Percentiles rank a stretch among this genome's conserved stretches.
Evolutionary conservation across 345 rosid species (phyloP).

Genomic region (Camelina hispida): DNA sequence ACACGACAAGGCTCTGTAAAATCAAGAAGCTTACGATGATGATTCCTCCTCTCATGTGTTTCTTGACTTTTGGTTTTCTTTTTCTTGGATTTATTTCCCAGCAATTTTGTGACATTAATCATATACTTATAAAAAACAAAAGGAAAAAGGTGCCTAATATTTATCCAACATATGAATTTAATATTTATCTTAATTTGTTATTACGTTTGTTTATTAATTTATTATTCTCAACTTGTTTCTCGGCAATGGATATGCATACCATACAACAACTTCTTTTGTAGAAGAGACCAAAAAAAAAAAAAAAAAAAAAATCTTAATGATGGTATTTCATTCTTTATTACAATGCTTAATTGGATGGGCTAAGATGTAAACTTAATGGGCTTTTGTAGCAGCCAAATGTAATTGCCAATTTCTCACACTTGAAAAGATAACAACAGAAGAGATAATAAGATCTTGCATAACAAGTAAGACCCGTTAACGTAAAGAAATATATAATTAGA

Average conservation of each 20-base stretch:
- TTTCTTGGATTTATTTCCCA: conserved; percentile 12
- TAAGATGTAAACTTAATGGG: background rate
- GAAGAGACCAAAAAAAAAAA: no score
- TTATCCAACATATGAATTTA: no score
- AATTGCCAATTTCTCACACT: no score
- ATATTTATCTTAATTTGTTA: background rate
- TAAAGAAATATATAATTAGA: conserved; percentile 44
- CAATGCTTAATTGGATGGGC: background rate
- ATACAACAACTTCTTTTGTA: no score
- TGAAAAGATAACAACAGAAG: no score
- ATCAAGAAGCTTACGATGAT: conserved; percentile 25
- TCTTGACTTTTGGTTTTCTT: background rate
- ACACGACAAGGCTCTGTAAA: conserved; percentile 20
- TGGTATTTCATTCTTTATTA: background rate
- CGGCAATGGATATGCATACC: no score
- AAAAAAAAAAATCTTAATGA: background rate
- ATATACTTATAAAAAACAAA: background rate
- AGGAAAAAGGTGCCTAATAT: no score
- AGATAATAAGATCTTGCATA: no score
- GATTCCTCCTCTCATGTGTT: conserved; percentile 37
- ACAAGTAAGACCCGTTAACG: background rate
- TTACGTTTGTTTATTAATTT: background rate
- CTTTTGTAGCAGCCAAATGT: background rate
- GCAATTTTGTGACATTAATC: background rate
- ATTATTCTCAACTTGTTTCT: conserved; percentile 13